Conservation (phyloP, 2,329 filamentous ascomycete genomes). For the Leptographium radiaticola region DNA sequence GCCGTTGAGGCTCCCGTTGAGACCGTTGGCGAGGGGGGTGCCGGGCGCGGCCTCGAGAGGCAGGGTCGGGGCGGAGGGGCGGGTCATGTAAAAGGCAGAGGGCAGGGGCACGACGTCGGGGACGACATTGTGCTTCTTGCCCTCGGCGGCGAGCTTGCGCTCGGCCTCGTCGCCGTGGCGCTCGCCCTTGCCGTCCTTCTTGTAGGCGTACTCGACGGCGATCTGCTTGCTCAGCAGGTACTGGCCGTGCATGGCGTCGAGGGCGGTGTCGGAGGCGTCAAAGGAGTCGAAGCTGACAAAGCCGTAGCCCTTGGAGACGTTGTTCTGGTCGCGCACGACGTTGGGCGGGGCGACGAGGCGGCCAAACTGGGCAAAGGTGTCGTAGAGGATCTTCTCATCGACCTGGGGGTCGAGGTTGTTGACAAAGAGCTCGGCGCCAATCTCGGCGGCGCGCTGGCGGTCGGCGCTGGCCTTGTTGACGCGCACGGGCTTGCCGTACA, state of each 20-base stretch:
- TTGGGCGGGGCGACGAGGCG: constrained; percentile 75
- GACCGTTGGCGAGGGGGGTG: constrained; percentile 5
- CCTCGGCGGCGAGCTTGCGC: constrained; percentile 78
- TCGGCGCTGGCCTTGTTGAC: constrained; percentile 91
- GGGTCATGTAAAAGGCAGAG: constrained; percentile 50
- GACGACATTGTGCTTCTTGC: constrained; percentile 85
- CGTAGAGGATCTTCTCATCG: constrained; percentile 90
- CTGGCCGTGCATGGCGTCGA: constrained; percentile 87
- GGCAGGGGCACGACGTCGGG: constrained; percentile 67
- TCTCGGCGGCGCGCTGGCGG: constrained; percentile 85
- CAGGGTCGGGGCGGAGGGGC: constrained; percentile 12
- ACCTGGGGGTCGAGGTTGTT: constrained; percentile 92
- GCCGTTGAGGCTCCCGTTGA: constrained; percentile 9
- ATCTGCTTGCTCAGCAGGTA: constrained; percentile 96
- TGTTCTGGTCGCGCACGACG: constrained; percentile 79
- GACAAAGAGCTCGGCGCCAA: constrained; percentile 92
- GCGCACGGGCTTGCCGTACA: constrained; percentile 88
- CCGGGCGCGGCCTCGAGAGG: constrained; percentile 8
- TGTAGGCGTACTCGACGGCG: constrained; percentile 95
- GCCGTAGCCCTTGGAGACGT: constrained; percentile 86
- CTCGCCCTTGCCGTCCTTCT: constrained; percentile 97
- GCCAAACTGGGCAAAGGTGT: constrained; percentile 86
- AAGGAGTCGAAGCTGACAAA: constrained; percentile 92
- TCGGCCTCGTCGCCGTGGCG: constrained; percentile 91
- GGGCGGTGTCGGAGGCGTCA: constrained; percentile 83